Evolutionary conservation across 441 rosid species (phyloP).

Genomic region (Isatis lusitanica): DNA sequence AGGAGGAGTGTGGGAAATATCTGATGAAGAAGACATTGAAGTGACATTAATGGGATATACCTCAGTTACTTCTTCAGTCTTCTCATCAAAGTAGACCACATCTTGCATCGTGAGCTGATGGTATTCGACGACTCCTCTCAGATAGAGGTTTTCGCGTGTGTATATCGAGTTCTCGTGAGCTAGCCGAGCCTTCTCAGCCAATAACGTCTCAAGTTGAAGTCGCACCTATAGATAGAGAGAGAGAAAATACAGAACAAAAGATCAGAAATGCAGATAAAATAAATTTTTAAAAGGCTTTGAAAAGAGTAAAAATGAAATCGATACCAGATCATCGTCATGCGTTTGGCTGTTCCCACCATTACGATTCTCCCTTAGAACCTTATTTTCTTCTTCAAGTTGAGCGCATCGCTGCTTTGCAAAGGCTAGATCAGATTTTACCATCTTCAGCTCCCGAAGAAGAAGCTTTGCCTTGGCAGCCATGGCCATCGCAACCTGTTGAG

Average conservation of each 20-base stretch:
- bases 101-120: slow-evolving; percentile 78
- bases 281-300: neutral
- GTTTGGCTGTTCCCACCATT: slow-evolving; percentile 52
- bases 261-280: slow-evolving; percentile 4
- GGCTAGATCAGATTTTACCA: slow-evolving; percentile 71
- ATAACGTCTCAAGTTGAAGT: slow-evolving; percentile 65
- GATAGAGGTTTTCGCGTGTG: slow-evolving; percentile 65
- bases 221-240: slow-evolving; percentile 37
- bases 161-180: slow-evolving; percentile 69
- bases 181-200: slow-evolving; percentile 69
- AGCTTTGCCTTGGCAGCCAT: slow-evolving; percentile 82
- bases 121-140: slow-evolving; percentile 70
- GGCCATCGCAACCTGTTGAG: slow-evolving; percentile 69
- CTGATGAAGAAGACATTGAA: slow-evolving; percentile 38
- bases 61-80: slow-evolving; percentile 66
- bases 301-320: neutral
- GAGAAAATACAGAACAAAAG: neutral
- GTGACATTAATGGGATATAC: slow-evolving; percentile 56
- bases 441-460: slow-evolving; percentile 71
- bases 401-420: slow-evolving; percentile 72
- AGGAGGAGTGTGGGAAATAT: slow-evolving; percentile 12
- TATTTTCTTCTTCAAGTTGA: slow-evolving; percentile 70
- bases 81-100: slow-evolving; percentile 67
- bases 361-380: slow-evolving; percentile 51
- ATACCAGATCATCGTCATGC: slow-evolving; percentile 69